phyloP scores from a whole-genome alignment of 192 early-diverging fungal species.

The Jimgerdemannia lactiflua region DNA sequence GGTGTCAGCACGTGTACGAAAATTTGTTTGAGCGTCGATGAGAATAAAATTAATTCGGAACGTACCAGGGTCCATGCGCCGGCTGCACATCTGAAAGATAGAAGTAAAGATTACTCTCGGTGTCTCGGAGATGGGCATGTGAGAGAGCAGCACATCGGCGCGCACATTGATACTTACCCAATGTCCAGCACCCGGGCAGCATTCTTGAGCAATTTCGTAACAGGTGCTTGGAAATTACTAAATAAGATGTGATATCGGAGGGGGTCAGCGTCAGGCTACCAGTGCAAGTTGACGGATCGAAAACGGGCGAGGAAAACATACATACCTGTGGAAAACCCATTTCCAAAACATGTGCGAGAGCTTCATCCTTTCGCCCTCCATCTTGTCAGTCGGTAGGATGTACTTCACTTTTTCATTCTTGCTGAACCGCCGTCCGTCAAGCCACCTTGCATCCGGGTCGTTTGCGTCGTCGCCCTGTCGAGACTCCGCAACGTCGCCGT shows the following conservation, averaged over 20 bases:
- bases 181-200: background rate
- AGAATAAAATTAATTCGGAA: background rate
- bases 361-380: background rate
- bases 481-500: background rate
- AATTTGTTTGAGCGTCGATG: background rate
- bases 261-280: background rate
- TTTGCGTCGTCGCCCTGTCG: background rate
- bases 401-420: background rate
- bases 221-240: background rate
- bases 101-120: too few relatives aligned
- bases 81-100: background rate
- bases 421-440: background rate
- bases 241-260: background rate
- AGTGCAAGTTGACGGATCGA: too few relatives aligned
- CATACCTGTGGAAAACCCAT: background rate
- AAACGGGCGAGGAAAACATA: background rate
- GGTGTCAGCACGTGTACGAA: background rate
- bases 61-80: background rate
- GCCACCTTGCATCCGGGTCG: background rate
- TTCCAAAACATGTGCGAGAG: background rate
- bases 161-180: background rate
- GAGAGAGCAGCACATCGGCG: background rate
- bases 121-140: too few relatives aligned
- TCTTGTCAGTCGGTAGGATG: background rate
- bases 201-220: background rate